Evolutionary conservation across 805 yeast species (phyloP), one percentile per base, ranked within the genome.

Genomic region (Zygoascus flipseniorum): DNA sequence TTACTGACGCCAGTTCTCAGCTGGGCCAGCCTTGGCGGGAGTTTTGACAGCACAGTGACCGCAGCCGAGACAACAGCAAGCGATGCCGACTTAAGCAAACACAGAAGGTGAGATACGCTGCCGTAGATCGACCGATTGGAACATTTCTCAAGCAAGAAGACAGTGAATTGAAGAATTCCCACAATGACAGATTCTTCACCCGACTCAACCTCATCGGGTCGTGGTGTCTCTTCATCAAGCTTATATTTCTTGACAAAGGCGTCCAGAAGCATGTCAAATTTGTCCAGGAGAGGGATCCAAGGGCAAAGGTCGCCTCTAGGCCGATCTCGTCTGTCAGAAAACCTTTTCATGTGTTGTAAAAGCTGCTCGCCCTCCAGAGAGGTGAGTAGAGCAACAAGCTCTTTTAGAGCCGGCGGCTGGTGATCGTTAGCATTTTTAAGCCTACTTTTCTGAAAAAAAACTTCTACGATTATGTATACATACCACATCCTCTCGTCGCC

Each of bases 241-340:
- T 70, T 72, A 61, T 87, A 85, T 56, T 79, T 79, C 8, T 69
- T 69, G 14, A 85, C 76, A 20, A 77, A 70, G 2, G 62, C 60
- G 50, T 81, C 85, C 51, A 87, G 70, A 6, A 87, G 75, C 11
- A 72, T 76, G 64, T 90, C 97, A 62, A 90, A 80, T 60, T 83
- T 74, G 66, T 89, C 85, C 60, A 92, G 72, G 1, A 87, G 80
- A 0, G 84, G 77, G 31, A 86, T 78, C 93, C 96, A 90, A 55
- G 82, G 83, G 56, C 76, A 77, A 35, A 92, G 68, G 60, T 87
- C 85, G 39, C 85, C 86, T 56, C 81, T 73, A 8, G 88, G 83
- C 23, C 82, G 70, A 31, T 76, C 77, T 89, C 89, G 83, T 16
- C 51, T 23, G 43, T 60, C 64, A 55, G 73, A 60, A 55, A 77